Evolutionary conservation across 495 filamentous ascomycete genomes (phyloP), one percentile per base, ranked within the genome.

Genomic region (Cercophora sp.): DNA sequence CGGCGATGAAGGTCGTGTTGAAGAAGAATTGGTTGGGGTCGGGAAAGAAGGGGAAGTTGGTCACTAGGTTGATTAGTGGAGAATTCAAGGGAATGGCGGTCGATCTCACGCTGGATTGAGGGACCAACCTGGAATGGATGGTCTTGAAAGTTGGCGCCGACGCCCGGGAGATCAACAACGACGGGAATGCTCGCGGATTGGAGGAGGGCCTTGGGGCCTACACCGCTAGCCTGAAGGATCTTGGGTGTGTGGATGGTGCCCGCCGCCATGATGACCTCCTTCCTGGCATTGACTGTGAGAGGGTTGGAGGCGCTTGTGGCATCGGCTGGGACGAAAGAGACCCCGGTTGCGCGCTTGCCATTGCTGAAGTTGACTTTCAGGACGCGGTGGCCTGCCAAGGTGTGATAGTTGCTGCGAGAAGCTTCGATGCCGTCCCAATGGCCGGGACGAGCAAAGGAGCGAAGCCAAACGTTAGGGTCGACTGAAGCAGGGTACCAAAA

Each of bases 91-190:
- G 8, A 23, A 13, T 11, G 29, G n/a, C 25, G 27, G 8, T 15
- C 20, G 39, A n/a, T 60, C 63, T 55, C 51, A 70, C 70, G 54
- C 16, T 61, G 48, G 36, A 69, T 61, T 10, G 31, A 45, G 16
- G 56, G 64, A 19, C 62, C 66, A 4, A 70, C 19, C 0, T 18
- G 50, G 60, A 70, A 69, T 1, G 66, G 52, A 45, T 81, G 78
- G 55, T 83, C 80, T 45, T 83, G 79, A 43, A 82, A 74, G 50
- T 83, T 80, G 49, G 71, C 68, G 11, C 79, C 79, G 9, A 83
- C 79, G 9, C 78, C 73, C 0, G 79, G 75, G 0, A 77, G 57
- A 48, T 83, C 70, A 1, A 72, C 56, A 4, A 74, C 59, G 1
- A 79, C 52, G 0, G 63, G 54, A 20, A 84, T 74, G 2, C 64